Conservation (phyloP, 2,329 filamentous ascomycete genomes). For the Cladosporium sp. region DNA sequence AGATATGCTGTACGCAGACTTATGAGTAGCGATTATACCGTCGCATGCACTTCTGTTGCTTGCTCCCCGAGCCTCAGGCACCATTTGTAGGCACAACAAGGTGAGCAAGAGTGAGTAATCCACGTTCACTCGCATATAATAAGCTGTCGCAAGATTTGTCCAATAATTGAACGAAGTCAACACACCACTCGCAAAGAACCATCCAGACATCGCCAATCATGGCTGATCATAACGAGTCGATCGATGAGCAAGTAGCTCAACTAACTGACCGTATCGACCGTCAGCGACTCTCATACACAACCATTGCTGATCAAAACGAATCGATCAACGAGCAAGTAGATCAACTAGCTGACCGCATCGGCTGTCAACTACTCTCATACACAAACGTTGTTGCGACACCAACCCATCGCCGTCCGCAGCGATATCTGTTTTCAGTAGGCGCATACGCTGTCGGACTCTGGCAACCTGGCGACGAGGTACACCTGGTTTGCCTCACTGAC, state of each 20-base stretch:
- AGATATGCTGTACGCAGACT: no score
- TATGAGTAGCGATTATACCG: no score
- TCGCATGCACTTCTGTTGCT: no score
- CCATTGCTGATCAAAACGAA: not conserved
- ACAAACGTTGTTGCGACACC: not conserved
- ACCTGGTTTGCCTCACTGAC: conserved; percentile 19
- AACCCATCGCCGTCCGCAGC: not conserved
- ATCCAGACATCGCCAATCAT: not conserved
- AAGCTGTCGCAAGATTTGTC: no score
- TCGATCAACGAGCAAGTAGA: not conserved
- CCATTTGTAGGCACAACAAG: not conserved
- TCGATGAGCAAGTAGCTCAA: not conserved
- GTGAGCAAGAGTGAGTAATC: not conserved
- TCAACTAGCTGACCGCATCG: not conserved
- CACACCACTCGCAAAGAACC: not conserved
- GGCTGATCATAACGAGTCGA: not conserved
- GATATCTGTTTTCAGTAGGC: conserved; percentile 15
- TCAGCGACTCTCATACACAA: not conserved
- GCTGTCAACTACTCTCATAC: not conserved
- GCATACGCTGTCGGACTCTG: conserved; percentile 13
- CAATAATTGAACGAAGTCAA: not conserved
- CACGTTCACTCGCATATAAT: not conserved
- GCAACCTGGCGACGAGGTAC: conserved; percentile 16
- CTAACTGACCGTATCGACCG: not conserved
- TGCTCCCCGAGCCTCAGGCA: not conserved